phyloP scores from a whole-genome alignment of 768 basidiomycete species.

The Amanita rubescens region DNA sequence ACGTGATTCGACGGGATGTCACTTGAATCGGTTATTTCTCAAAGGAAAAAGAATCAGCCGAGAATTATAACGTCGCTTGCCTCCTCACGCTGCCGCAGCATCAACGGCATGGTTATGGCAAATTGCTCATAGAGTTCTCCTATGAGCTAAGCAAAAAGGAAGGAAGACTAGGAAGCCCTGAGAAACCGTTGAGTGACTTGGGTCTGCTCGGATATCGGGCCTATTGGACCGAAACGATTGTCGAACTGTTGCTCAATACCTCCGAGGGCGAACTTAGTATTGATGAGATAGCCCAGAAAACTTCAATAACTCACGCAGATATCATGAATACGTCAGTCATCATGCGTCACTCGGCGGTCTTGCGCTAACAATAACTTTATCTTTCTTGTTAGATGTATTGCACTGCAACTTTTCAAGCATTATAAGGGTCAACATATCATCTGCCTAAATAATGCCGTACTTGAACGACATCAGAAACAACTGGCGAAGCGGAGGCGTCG shows the following conservation, averaged over 20 bases:
- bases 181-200: conserved; percentile 94
- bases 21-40: conserved; percentile 98
- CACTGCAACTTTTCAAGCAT: conserved; percentile 90
- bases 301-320: conserved; percentile 90
- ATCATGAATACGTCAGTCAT: conserved; percentile 93
- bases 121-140: conserved; percentile 94
- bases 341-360: conserved; percentile 6
- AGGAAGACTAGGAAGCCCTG: conserved; percentile 91
- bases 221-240: conserved; percentile 96
- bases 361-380: conserved; percentile 8
- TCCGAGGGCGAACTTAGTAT: conserved; percentile 81
- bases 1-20: conserved; percentile 86
- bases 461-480: conserved; percentile 86
- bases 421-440: conserved; percentile 94
- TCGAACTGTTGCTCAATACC: conserved; percentile 74
- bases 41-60: conserved; percentile 97
- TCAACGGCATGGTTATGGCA: conserved; percentile 93
- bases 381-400: conserved; percentile 66
- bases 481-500: conserved; percentile 69
- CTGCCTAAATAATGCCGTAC: conserved; percentile 81
- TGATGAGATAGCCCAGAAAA: conserved; percentile 95
- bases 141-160: conserved; percentile 98
- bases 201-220: conserved; percentile 90
- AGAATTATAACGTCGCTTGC: conserved; percentile 98
- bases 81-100: conserved; percentile 98